Percentiles rank a stretch among this genome's conserved stretches.
These are phyloP conservation scores for Larix sibirica DNA, from an alignment of 83 land plant species.

Conservation along the genomic window DNA sequence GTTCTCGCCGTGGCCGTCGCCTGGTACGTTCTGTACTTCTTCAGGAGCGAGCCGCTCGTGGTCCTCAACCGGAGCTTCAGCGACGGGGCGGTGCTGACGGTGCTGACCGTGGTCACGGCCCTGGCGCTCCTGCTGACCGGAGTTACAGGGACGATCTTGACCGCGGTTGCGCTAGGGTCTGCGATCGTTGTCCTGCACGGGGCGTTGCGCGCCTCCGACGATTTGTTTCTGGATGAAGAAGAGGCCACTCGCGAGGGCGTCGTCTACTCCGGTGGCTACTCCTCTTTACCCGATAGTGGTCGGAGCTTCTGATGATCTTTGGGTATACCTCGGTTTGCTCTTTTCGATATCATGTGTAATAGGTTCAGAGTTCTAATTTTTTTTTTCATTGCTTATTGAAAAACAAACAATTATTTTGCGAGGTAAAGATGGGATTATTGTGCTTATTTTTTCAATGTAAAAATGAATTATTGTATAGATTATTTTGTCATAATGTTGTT, in stretches of 20 bases:
- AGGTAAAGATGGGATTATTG: too few relatives aligned
- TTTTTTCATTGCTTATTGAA: too few relatives aligned
- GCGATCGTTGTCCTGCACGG: slow-evolving; percentile 30
- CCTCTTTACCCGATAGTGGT: too few relatives aligned
- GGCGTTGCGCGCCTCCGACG: slow-evolving; percentile 32
- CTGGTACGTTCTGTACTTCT: slow-evolving; percentile 62
- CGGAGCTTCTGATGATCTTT: too few relatives aligned
- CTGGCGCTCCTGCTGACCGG: slow-evolving; percentile 36
- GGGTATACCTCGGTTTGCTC: too few relatives aligned
- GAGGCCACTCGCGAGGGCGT: slow-evolving; percentile 32
- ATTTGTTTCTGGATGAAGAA: slow-evolving; percentile 38
- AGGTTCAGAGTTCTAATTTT: too few relatives aligned
- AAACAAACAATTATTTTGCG: too few relatives aligned
- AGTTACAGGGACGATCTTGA: slow-evolving; percentile 32
- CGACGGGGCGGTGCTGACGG: slow-evolving; percentile 40
- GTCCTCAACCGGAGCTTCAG: slow-evolving; percentile 31
- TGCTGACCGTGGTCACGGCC: slow-evolving; percentile 32
- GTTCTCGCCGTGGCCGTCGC: slow-evolving; percentile 32
- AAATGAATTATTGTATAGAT: too few relatives aligned
- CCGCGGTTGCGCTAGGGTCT: slow-evolving; percentile 17
- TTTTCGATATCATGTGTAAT: too few relatives aligned
- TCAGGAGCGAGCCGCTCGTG: slow-evolving; percentile 42
- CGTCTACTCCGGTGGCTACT: too few relatives aligned
- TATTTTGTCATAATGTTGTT: too few relatives aligned
- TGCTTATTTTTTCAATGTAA: too few relatives aligned